Conservation (phyloP, 139 green algal genomes). For the Micractinium sp. region DNA sequence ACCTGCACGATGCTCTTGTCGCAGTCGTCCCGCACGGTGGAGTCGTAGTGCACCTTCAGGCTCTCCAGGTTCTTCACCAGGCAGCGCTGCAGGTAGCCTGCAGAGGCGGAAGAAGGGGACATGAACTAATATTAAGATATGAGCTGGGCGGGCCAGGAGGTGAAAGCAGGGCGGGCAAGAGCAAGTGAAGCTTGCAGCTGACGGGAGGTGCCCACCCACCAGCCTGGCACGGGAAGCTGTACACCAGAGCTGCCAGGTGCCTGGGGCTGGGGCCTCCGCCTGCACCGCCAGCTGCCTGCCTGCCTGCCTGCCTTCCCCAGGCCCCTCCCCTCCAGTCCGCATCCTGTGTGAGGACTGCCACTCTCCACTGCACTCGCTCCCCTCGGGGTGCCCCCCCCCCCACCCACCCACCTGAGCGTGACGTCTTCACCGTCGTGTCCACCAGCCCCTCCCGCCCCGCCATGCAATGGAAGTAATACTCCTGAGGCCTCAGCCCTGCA, state of each 20-base stretch:
- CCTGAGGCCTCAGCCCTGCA: slow-evolving; percentile 75
- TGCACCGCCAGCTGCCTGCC: too few relatives aligned
- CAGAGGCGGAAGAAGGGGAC: not conserved
- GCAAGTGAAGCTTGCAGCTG: not conserved
- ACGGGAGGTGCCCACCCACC: too few relatives aligned
- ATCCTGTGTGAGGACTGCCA: too few relatives aligned
- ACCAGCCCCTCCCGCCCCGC: slow-evolving; percentile 96
- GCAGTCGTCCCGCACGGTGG: slow-evolving; percentile 88
- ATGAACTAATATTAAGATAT: too few relatives aligned
- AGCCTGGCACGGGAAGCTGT: too few relatives aligned
- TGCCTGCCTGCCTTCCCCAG: too few relatives aligned
- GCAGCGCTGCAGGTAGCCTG: slow-evolving; percentile 84
- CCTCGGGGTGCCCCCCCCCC: not conserved
- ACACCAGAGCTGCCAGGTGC: too few relatives aligned
- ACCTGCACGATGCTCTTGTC: slow-evolving; percentile 85
- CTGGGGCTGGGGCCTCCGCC: too few relatives aligned
- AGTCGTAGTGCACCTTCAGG: slow-evolving; percentile 88
- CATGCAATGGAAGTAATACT: slow-evolving; percentile 99
- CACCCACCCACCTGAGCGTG: slow-evolving; percentile 79
- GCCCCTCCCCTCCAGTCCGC: too few relatives aligned
- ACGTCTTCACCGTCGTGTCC: slow-evolving; percentile 98
- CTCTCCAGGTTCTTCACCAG: slow-evolving; percentile 97
- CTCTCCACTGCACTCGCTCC: too few relatives aligned
- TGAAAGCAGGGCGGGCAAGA: too few relatives aligned
- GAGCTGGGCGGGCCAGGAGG: too few relatives aligned